Evolutionary conservation across 805 yeast species (phyloP).

Genomic region (Clavispora vitiphila): DNA sequence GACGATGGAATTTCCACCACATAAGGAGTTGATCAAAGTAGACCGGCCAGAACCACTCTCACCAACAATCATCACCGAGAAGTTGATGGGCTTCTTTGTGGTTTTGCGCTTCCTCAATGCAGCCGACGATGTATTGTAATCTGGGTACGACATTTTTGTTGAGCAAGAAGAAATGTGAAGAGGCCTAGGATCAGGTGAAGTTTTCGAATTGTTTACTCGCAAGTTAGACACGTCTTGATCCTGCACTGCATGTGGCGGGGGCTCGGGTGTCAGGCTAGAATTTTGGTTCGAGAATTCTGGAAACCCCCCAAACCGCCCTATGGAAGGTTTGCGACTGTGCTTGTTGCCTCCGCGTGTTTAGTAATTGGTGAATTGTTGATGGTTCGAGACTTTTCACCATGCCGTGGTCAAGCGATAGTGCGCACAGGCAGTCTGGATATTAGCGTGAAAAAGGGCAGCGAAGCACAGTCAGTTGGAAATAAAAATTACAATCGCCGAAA

Average conservation of each 20-base stretch:
- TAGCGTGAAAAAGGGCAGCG: too few relatives aligned
- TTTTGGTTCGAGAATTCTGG: neutral
- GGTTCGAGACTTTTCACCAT: neutral
- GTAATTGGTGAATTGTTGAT: neutral
- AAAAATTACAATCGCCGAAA: too few relatives aligned
- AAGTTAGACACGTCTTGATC: constrained; percentile 4
- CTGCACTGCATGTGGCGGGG: neutral
- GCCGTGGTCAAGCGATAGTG: too few relatives aligned
- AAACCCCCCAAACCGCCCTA: neutral
- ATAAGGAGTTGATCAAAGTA: constrained; percentile 85
- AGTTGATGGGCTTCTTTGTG: constrained; percentile 77
- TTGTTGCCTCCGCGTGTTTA: too few relatives aligned
- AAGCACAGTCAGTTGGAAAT: too few relatives aligned
- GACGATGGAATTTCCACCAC: constrained; percentile 78
- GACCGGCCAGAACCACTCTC: constrained; percentile 86
- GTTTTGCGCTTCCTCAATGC: constrained; percentile 64
- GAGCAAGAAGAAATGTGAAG: neutral
- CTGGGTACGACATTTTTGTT: constrained; percentile 10
- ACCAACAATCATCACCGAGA: constrained; percentile 83
- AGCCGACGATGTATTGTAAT: constrained; percentile 29
- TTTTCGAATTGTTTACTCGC: constrained; percentile 2
- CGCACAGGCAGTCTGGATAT: too few relatives aligned
- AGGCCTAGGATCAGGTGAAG: neutral
- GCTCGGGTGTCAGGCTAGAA: neutral
- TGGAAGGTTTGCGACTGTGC: neutral